Evolutionary conservation across 1,139 yeast genomes (phyloP).

Genomic region (Scheffersomyces illinoinensis): DNA sequence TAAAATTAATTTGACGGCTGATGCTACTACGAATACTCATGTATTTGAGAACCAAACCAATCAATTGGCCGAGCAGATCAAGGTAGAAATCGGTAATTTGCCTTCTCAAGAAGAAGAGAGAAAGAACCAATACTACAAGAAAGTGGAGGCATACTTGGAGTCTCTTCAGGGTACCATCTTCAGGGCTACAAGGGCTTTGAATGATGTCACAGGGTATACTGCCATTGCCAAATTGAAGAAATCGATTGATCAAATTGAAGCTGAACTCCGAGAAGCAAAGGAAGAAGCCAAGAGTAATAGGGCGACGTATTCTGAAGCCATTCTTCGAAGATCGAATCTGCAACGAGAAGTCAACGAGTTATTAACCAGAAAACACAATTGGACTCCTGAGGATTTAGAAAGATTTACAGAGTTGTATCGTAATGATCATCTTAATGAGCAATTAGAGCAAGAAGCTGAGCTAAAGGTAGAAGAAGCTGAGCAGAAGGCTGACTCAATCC

Average conservation of each 20-base stretch:
- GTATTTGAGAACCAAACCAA: conserved; percentile 2
- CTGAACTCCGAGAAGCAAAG: conserved; percentile 51
- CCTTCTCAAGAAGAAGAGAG: conserved; percentile 34
- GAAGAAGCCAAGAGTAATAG: conserved; percentile 52
- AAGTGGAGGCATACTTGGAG: conserved; percentile 56
- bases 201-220: conserved; percentile 92
- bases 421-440: conserved; percentile 77
- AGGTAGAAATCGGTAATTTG: conserved; percentile 22
- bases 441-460: conserved; percentile 57
- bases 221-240: conserved; percentile 72
- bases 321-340: conserved; percentile 63
- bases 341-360: conserved; percentile 89
- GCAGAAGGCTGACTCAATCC: conserved; percentile 64
- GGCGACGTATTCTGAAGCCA: conserved; percentile 58
- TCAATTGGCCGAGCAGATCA: conserved; percentile 19
- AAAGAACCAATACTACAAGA: conserved; percentile 22
- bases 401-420: conserved; percentile 79
- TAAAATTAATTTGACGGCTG: conserved; percentile 20
- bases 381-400: conserved; percentile 80
- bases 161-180: conserved; percentile 65
- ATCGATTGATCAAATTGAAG: conserved; percentile 54
- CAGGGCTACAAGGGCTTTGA: conserved; percentile 72
- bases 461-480: conserved; percentile 58
- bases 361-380: conserved; percentile 78
- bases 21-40: conserved; percentile 14